Percentiles rank a stretch among this genome's conserved stretches.
Conservation (phyloP, 83 land plant species). For the Diphasiastrum complanatum region DNA sequence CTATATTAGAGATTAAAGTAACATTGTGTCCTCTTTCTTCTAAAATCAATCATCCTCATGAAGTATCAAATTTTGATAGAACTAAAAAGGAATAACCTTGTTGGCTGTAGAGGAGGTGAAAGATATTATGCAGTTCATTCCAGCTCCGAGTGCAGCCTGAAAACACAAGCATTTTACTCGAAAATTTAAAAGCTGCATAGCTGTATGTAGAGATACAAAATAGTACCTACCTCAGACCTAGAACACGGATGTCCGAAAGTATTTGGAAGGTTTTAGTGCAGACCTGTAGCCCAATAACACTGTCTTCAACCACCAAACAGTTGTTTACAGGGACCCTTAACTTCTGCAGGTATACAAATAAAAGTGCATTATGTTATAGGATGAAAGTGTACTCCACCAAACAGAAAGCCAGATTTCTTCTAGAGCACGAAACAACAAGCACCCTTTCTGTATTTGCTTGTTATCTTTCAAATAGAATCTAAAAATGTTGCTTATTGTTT, state of each 20-base stretch:
- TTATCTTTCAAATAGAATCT: no score
- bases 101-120: constrained; percentile 35
- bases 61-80: neutral
- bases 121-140: constrained; percentile 37
- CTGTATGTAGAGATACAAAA: neutral
- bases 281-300: constrained; percentile 92
- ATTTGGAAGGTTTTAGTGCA: neutral
- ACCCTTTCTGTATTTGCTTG: no score
- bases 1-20: neutral
- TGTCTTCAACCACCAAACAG: constrained; percentile 92
- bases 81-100: neutral
- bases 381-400: no score
- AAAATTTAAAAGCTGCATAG: neutral
- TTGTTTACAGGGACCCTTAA: constrained; percentile 47
- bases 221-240: neutral
- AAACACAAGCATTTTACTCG: neutral
- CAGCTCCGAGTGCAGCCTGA: constrained; percentile 39
- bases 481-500: no score
- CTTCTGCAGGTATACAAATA: constrained; percentile 42
- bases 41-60: neutral
- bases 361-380: no score
- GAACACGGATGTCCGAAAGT: neutral
- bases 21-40: neutral
- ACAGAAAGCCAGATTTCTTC: no score
- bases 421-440: no score